Evolutionary conservation across 495 filamentous ascomycete species (phyloP).

Genomic region (Letharia columbiana): DNA sequence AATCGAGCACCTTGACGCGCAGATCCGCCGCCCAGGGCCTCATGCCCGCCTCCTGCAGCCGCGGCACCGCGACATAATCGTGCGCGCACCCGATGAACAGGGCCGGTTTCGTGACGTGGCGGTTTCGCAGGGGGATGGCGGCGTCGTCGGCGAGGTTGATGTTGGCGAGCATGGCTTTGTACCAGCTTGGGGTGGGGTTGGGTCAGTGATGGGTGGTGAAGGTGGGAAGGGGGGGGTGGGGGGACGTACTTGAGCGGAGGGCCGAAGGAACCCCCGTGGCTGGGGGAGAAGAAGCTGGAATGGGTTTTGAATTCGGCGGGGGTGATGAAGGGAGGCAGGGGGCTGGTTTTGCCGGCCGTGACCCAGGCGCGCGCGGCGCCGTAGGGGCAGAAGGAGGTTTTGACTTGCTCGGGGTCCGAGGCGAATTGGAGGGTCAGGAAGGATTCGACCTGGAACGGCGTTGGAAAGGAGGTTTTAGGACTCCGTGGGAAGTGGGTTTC

Average conservation of each 20-base stretch:
- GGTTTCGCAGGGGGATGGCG: neutral
- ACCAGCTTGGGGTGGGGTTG: constrained; percentile 21
- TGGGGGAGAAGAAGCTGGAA: constrained; percentile 25
- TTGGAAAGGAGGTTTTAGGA: constrained; percentile 26
- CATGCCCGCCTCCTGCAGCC: constrained; percentile 20
- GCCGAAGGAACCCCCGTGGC: constrained; percentile 20
- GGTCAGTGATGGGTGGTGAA: too few species aligned
- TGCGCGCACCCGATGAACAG: constrained; percentile 11
- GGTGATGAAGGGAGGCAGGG: constrained; percentile 25
- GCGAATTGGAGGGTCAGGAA: constrained; percentile 25
- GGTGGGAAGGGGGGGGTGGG: too few species aligned
- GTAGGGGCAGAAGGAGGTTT: constrained; percentile 23
- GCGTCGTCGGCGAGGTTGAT: constrained; percentile 28
- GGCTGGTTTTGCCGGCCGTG: constrained; percentile 17
- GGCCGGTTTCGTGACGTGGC: constrained; percentile 3
- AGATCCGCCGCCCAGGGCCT: constrained; percentile 24
- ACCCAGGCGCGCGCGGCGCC: constrained; percentile 28
- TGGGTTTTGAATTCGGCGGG: constrained; percentile 25
- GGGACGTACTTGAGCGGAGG: constrained; percentile 25
- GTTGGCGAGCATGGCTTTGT: constrained; percentile 28
- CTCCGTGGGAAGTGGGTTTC: too few species aligned
- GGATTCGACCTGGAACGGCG: constrained; percentile 12
- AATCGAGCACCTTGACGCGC: constrained; percentile 22
- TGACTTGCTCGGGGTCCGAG: constrained; percentile 20
- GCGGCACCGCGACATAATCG: constrained; percentile 15